These are phyloP conservation scores for Metschnikowia henanensis DNA, from an alignment of 805 yeast genomes.

Conservation along the genomic window DNA sequence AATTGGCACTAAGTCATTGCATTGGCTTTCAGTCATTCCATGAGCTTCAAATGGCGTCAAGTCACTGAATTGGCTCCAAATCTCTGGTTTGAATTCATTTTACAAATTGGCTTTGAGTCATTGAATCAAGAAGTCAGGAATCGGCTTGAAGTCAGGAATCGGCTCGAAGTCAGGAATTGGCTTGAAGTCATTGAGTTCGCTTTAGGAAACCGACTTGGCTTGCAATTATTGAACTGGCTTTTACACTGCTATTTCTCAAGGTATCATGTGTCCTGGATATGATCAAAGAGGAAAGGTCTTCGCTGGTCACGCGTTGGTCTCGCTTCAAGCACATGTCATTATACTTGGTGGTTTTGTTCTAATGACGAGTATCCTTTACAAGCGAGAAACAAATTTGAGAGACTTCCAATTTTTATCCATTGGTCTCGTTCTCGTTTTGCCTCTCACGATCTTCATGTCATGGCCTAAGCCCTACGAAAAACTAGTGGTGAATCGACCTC, in stretches of 20 bases:
- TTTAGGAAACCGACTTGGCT: no score
- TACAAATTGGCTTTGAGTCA: no score
- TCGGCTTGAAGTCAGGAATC: no score
- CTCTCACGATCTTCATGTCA: constrained; percentile 95
- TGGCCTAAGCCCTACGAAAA: constrained; percentile 81
- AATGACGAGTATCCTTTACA: constrained; percentile 80
- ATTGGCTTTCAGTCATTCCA: no score
- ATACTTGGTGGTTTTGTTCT: constrained; percentile 96
- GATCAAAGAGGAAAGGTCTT: constrained; percentile 91
- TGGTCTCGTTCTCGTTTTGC: constrained; percentile 86
- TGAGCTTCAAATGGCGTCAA: no score
- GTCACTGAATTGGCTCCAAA: no score
- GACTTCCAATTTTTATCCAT: constrained; percentile 96
- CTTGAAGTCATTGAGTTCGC: no score
- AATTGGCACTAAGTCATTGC: no score
- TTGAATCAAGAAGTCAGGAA: no score
- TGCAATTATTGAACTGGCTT: constrained; percentile 99
- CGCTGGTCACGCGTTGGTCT: constrained; percentile 91
- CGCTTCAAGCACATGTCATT: constrained; percentile 98
- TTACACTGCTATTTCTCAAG: constrained; percentile 87
- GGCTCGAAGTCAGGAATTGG: no score
- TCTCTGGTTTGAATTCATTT: no score
- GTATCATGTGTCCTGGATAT: constrained; percentile 91
- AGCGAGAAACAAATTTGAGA: constrained; percentile 88
- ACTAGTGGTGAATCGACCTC: constrained; percentile 76